Base-by-base conservation (phyloP, 441 rosid genomes). In the Pelargonium cotyledonis region DNA sequence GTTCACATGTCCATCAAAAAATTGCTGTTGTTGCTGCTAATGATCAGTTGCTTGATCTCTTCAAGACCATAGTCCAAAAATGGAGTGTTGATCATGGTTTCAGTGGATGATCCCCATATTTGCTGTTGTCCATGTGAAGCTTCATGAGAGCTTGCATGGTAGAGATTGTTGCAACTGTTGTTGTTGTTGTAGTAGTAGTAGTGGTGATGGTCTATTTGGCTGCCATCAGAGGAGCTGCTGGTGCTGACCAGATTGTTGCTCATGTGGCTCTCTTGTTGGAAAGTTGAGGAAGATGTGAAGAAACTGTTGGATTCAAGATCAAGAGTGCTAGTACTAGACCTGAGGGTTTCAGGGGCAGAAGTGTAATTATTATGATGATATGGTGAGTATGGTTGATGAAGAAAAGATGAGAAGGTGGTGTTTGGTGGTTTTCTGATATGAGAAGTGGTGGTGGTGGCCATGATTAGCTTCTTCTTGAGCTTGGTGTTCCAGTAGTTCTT, bases 401-500 rank as follows among this genome's bases (percentile, higher is more conserved):
- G 67, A 69, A 82, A 70, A 70, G 86, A 70, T 58, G 86, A 70
- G 66, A 77, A 76, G 71, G 65, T 10, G 75, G 63, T 41, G 75
- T 70, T 49, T 70, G 78, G 31, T 77, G 78, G 58, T 67, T 77
- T 77, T 75, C 19, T 77, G 86, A 71, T 31, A 4, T 31, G 35
- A 31, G 35, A 31, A 31, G 35, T 2, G 3, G 35, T 2, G 5
- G 35, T 2, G 35, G 35, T 2, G 5, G 35, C 35, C 35, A 31
- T 31, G 35, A 85, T 73, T 44, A 93, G 83, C 71, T 93, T 93
- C 91, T 86, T 93, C 89, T 89, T 93, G 18, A 93, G 91, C 87
- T 88, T 93, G 49, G 98, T 93, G 85, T 93, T 93, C 98, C 98
- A 93, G 78, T 93, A 89, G 80, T 93, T 93, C 76, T 93, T 93